These are phyloP conservation scores for Curvularia verruculosa DNA, from an alignment of 2,329 filamentous ascomycete species.

Conservation along the genomic window DNA sequence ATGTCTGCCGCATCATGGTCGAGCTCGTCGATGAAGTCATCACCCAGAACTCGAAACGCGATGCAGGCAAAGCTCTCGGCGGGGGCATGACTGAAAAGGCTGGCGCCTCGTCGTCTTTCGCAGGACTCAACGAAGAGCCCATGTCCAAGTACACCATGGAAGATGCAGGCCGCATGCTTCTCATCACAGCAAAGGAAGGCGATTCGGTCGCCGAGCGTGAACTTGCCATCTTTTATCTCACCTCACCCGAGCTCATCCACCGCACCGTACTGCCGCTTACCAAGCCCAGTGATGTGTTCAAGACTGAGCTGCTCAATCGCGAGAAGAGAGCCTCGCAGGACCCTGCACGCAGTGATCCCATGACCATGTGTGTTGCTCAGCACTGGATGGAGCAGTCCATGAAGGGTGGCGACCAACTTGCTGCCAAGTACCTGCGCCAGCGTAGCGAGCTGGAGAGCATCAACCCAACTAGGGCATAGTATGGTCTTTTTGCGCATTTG, in stretches of 20 bases:
- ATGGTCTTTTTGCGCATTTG: slow-evolving; percentile 23
- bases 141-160: slow-evolving; percentile 71
- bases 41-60: slow-evolving; percentile 69
- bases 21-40: slow-evolving; percentile 74
- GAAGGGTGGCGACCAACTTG: slow-evolving; percentile 83
- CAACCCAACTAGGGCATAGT: slow-evolving; percentile 49
- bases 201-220: slow-evolving; percentile 88
- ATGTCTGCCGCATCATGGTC: slow-evolving; percentile 85
- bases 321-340: slow-evolving; percentile 63
- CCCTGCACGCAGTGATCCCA: slow-evolving; percentile 74
- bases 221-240: slow-evolving; percentile 90
- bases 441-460: slow-evolving; percentile 66
- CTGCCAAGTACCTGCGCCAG: slow-evolving; percentile 80
- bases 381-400: slow-evolving; percentile 97
- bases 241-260: slow-evolving; percentile 82
- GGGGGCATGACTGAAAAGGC: slow-evolving; percentile 24
- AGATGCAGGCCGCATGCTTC: slow-evolving; percentile 87
- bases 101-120: slow-evolving; percentile 15
- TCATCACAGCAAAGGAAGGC: slow-evolving; percentile 92
- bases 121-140: slow-evolving; percentile 36
- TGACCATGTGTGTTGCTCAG: slow-evolving; percentile 89
- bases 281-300: slow-evolving; percentile 87
- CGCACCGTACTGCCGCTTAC: slow-evolving; percentile 83
- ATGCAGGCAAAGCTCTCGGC: slow-evolving; percentile 40
- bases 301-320: slow-evolving; percentile 78